Percentiles rank a stretch among this genome's conserved stretches.
Evolutionary conservation across 805 yeast species (phyloP).

Genomic region (Cyberlindnera japonica): DNA sequence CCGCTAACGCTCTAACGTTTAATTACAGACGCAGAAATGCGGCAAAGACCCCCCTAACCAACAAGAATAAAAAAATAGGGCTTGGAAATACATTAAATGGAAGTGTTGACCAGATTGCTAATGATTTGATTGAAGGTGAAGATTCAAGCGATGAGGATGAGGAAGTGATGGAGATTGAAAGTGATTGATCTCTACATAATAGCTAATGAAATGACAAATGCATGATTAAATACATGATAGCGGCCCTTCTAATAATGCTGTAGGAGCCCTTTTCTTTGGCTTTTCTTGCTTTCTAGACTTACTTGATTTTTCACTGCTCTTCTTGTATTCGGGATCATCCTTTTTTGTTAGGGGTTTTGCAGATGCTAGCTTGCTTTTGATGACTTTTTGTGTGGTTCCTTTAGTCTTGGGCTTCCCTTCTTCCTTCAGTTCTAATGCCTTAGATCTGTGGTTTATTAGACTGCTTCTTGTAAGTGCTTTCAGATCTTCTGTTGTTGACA

Average conservation of each 20-base stretch:
- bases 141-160: constrained; percentile 41
- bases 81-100: constrained; percentile 15
- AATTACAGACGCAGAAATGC: constrained; percentile 20
- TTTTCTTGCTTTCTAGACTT: background rate
- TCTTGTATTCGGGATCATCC: background rate
- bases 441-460: constrained; percentile 2
- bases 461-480: constrained; percentile 9
- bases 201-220: background rate
- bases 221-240: background rate
- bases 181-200: constrained; percentile 35
- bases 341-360: too few relatives aligned
- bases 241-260: constrained; percentile 1
- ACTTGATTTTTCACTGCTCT: background rate
- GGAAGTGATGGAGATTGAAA: constrained; percentile 53
- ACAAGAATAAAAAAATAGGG: constrained; percentile 16
- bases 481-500: background rate
- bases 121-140: constrained; percentile 28
- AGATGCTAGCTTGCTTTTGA: too few relatives aligned
- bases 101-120: constrained; percentile 25
- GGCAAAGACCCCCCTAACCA: constrained; percentile 26
- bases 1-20: constrained; percentile 28
- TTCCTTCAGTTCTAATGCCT: background rate
- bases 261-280: constrained; percentile 5
- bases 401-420: background rate
- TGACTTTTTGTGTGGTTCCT: too few relatives aligned